Evolutionary conservation across 495 filamentous ascomycete species (phyloP).

Genomic region (Aspergillus indologenus): DNA sequence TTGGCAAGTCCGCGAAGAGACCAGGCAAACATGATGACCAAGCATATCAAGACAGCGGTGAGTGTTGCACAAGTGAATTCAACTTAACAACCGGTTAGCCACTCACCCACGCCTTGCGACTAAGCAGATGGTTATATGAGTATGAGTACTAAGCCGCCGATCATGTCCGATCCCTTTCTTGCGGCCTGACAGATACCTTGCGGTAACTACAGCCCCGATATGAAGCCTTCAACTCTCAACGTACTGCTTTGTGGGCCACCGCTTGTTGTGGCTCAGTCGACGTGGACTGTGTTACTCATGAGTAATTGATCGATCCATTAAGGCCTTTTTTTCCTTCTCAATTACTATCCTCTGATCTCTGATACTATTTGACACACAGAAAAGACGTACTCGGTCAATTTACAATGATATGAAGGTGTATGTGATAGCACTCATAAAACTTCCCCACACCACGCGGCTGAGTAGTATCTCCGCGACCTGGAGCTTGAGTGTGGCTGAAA

Average conservation of each 20-base stretch:
- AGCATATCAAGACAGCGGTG: neutral
- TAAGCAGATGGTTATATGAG: neutral
- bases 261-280: neutral
- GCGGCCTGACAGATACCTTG: constrained; percentile 1
- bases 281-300: neutral
- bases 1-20: neutral
- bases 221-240: neutral
- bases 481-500: too few relatives aligned
- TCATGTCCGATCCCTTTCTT: neutral
- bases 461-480: too few relatives aligned
- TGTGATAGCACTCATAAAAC: neutral
- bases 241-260: neutral
- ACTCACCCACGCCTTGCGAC: neutral
- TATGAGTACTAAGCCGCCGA: too few relatives aligned
- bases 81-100: neutral
- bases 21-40: neutral
- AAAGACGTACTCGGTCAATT: neutral
- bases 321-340: neutral
- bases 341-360: neutral
- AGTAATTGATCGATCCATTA: neutral
- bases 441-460: too few relatives aligned
- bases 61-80: neutral
- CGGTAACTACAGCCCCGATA: neutral
- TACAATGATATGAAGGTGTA: neutral
- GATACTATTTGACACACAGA: neutral